Conservation (phyloP, 1,139 yeast species). For the Kodamaea arcana region DNA sequence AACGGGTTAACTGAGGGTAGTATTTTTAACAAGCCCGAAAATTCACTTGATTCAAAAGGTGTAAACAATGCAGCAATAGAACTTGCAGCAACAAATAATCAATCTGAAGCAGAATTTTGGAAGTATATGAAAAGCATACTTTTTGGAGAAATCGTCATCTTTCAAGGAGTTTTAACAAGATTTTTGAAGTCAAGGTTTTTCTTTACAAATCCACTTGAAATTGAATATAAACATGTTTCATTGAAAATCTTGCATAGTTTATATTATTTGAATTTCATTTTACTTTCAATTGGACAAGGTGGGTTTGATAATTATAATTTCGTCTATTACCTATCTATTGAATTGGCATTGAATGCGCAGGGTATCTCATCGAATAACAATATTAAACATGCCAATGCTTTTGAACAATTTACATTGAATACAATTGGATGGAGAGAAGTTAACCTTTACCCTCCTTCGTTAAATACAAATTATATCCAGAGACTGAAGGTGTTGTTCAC, state of each 20-base stretch:
- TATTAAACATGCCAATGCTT: slow-evolving; percentile 13
- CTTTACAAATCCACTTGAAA: slow-evolving; percentile 9
- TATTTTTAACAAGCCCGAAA: slow-evolving; percentile 15
- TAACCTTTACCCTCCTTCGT: slow-evolving; percentile 31
- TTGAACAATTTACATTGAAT: slow-evolving; percentile 36
- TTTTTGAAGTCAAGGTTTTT: slow-evolving; percentile 20
- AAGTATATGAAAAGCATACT: slow-evolving; percentile 37
- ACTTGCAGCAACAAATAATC: too few relatives aligned
- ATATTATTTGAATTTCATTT: slow-evolving; percentile 52
- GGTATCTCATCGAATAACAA: too few relatives aligned
- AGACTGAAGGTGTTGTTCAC: slow-evolving; percentile 53
- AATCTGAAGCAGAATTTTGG: slow-evolving; percentile 27
- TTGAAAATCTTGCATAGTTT: slow-evolving; percentile 41
- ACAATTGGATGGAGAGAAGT: slow-evolving; percentile 41
- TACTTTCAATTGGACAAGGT: slow-evolving; percentile 61
- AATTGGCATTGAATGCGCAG: slow-evolving; percentile 35
- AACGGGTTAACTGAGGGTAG: slow-evolving; percentile 22
- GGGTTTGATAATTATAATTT: slow-evolving; percentile 70
- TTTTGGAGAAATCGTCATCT: slow-evolving; percentile 50
- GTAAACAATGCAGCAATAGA: slow-evolving; percentile 13
- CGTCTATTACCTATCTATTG: slow-evolving; percentile 52
- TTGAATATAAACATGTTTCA: slow-evolving; percentile 28
- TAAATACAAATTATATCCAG: slow-evolving; percentile 32
- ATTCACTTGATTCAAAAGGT: too few relatives aligned
- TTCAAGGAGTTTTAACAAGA: slow-evolving; percentile 51